A percentile compares a stretch with the other conserved stretches of the same genome.
Conservation (phyloP, 805 yeast genomes). For the Kazachstania africana region DNA sequence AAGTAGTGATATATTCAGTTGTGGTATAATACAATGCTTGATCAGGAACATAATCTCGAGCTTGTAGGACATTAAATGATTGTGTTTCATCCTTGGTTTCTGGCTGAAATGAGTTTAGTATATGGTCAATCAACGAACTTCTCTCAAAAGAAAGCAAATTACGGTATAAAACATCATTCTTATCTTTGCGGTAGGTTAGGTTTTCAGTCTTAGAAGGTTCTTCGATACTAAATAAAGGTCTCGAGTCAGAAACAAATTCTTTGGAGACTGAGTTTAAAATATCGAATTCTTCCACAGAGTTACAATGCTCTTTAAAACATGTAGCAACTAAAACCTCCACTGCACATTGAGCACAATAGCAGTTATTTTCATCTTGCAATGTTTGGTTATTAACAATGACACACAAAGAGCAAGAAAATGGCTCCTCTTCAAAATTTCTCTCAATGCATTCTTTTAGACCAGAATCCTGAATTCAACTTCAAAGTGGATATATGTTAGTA, state of each 20-base stretch:
- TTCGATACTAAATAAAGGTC: too few relatives aligned
- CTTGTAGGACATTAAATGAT: too few relatives aligned
- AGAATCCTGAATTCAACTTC: neutral
- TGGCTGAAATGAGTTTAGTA: conserved; percentile 1
- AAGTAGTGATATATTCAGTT: conserved; percentile 7
- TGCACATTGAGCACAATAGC: conserved; percentile 14
- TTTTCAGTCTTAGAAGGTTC: too few relatives aligned
- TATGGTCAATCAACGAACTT: conserved; percentile 1
- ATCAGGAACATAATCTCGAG: too few relatives aligned
- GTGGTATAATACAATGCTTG: conserved; percentile 4
- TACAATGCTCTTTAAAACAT: conserved; percentile 10
- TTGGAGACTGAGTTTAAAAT: too few relatives aligned
- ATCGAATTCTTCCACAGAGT: too few relatives aligned
- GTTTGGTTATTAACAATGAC: conserved; percentile 6
- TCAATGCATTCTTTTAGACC: conserved; percentile 6
- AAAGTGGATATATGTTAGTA: conserved; percentile 1
- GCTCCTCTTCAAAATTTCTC: conserved; percentile 5
- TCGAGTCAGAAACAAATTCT: too few relatives aligned
- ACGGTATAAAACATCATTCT: conserved; percentile 3
- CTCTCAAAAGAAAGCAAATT: conserved; percentile 7
- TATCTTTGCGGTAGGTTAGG: too few relatives aligned
- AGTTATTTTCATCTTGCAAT: conserved; percentile 9
- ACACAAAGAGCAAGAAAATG: conserved; percentile 10
- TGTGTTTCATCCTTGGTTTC: too few relatives aligned
- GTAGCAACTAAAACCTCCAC: conserved; percentile 5